Evolutionary conservation across 2,329 filamentous ascomycete genomes (phyloP), one percentile per base, ranked within the genome.

Genomic region (Aspergillus arachidicola): DNA sequence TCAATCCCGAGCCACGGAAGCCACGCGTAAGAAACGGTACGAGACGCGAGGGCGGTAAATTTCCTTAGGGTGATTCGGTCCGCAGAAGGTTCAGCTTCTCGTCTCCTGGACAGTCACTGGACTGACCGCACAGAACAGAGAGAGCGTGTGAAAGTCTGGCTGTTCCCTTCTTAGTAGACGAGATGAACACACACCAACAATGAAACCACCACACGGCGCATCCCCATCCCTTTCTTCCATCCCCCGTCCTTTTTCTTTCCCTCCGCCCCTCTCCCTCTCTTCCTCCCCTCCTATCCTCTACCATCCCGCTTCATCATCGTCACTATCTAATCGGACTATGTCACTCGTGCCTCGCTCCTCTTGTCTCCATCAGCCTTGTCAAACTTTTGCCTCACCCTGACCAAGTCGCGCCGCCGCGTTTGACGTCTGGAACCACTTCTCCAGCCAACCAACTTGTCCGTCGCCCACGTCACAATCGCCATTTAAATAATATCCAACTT

Each of bases 371-470:
- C 66, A 70, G 66, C 67, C 70, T 63, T 66, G 66, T 69, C 62
- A 68, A 67, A 73, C 69, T 72, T 71, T 72, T 66, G 69, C 70
- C 68, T 73, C 70, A 68, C 73, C 74, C 64, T 75, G 74, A 73
- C 70, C 74, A 58, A 71, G 51, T 64, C 64, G 69, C 69, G 65
- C 69, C 71, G 62, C 66, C 65, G 61, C 66, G 57, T 62, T 64
- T 64, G 65, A 61, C 64, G 57, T 61, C 60, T 45, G 26, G 59
- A 66, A 69, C 62, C 66, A 65, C 36, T 38, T 41, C 59, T 61
- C 59, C 36, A 48, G 34, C 51, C 28, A 65, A 54, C 51, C 36
- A 46, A 56, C 21, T 36, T 46, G 46, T 57, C 56, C 53, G 38
- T 59, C 58, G 50, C 65, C 58, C 69, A 73, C 68, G 66, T 73